Evolutionary conservation across 768 basidiomycete genomes (phyloP).

Genomic region (Psilocybe subaeruginosa): DNA sequence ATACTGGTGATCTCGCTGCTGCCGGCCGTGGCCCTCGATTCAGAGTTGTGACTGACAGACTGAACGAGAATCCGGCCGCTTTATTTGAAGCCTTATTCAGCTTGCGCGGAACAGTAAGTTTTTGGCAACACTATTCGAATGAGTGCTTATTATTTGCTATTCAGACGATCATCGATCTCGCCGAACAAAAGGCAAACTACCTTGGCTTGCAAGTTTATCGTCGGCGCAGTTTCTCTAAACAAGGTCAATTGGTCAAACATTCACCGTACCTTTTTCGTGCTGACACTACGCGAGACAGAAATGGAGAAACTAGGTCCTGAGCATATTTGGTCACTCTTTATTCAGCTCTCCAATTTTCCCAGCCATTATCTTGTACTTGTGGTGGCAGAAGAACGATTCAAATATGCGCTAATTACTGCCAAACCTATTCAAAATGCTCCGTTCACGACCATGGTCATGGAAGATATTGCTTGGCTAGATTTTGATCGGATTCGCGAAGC

Average conservation of each 20-base stretch:
- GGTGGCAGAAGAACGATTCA: conserved; percentile 75
- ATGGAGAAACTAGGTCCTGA: conserved; percentile 68
- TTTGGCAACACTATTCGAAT: background rate
- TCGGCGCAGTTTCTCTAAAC: conserved; percentile 63
- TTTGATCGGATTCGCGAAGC: conserved; percentile 65
- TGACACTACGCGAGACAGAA: conserved; percentile 45
- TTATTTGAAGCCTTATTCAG: conserved; percentile 59
- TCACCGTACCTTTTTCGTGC: background rate
- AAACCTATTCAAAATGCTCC: conserved; percentile 54
- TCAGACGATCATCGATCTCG: conserved; percentile 81
- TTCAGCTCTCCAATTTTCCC: conserved; percentile 77
- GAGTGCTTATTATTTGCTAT: background rate
- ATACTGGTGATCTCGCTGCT: conserved; percentile 80
- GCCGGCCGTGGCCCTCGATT: conserved; percentile 75
- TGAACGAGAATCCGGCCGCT: conserved; percentile 72
- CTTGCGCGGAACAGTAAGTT: conserved; percentile 64
- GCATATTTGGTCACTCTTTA: conserved; percentile 67
- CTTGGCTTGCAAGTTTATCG: conserved; percentile 81
- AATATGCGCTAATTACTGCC: conserved; percentile 80
- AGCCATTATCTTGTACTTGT: conserved; percentile 86
- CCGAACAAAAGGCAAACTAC: conserved; percentile 85
- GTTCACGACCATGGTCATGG: conserved; percentile 66
- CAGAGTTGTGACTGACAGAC: conserved; percentile 51
- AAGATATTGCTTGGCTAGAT: conserved; percentile 82
- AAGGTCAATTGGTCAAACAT: conserved; percentile 46